Evolutionary conservation across 257 asterid species (phyloP).

Genomic region (Cinchona pubescens): DNA sequence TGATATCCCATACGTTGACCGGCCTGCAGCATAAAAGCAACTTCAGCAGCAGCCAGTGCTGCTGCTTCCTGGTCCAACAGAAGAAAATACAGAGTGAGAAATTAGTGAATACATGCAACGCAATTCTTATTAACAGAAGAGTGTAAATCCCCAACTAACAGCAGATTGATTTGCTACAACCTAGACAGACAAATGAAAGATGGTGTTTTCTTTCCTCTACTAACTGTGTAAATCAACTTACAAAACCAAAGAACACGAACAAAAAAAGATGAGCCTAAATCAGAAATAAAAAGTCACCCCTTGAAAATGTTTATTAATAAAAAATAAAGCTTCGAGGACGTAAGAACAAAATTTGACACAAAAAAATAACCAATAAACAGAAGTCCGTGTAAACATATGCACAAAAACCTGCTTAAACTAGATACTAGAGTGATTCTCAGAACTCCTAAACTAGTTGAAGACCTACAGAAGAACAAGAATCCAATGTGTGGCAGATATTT

Average conservation of each 20-base stretch:
- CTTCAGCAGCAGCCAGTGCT: conserved; percentile 42
- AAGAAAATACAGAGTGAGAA: neutral
- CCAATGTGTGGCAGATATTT: neutral
- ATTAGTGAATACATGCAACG: neutral
- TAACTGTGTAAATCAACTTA: neutral
- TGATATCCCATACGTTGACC: conserved; percentile 47
- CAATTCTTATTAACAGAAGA: neutral
- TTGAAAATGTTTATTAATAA: neutral
- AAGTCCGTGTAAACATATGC: neutral
- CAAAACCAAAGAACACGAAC: neutral
- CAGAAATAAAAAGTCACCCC: neutral
- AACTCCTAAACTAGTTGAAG: neutral
- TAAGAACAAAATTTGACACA: neutral
- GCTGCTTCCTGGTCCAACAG: conserved; percentile 44
- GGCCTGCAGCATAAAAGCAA: conserved; percentile 45
- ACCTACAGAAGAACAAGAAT: neutral
- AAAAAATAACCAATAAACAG: neutral
- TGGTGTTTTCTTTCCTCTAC: neutral
- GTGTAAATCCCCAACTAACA: too few species aligned
- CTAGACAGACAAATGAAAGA: neutral
- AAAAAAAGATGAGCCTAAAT: neutral
- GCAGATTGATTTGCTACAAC: neutral
- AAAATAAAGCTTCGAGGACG: neutral
- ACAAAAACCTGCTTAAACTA: neutral
- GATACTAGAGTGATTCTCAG: neutral